Evolutionary conservation across 2,329 filamentous ascomycete genomes (phyloP).

Genomic region (Botryotinia narcissicola): DNA sequence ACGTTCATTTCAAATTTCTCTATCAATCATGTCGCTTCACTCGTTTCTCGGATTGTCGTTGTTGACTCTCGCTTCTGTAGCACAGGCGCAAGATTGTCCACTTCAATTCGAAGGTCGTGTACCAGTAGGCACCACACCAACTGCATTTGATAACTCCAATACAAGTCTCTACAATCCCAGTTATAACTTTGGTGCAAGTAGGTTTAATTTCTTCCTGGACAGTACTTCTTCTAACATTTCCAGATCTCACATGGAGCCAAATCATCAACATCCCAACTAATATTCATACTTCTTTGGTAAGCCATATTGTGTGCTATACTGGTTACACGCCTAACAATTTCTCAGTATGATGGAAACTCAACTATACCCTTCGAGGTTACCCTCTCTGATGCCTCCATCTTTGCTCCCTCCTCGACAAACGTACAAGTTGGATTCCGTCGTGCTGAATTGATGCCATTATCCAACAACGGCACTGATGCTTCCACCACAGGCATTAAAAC

Average conservation of each 20-base stretch:
- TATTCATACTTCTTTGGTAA: slow-evolving; percentile 42
- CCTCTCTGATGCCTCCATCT: slow-evolving; percentile 54
- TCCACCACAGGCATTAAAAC: slow-evolving; percentile 56
- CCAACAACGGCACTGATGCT: slow-evolving; percentile 49
- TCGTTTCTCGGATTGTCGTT: slow-evolving; percentile 18
- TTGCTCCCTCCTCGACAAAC: slow-evolving; percentile 48
- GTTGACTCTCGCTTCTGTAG: slow-evolving; percentile 24
- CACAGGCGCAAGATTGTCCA: slow-evolving; percentile 39
- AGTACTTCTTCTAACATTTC: background rate
- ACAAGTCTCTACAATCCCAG: slow-evolving; percentile 49
- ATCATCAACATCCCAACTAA: slow-evolving; percentile 48
- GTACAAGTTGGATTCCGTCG: slow-evolving; percentile 59
- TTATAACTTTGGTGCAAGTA: slow-evolving; percentile 51
- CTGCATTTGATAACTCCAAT: slow-evolving; percentile 43
- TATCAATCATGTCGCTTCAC: slow-evolving; percentile 20
- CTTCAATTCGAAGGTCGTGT: slow-evolving; percentile 50
- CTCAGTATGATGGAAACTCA: slow-evolving; percentile 26
- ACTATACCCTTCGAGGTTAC: slow-evolving; percentile 25
- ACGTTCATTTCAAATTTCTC: slow-evolving; percentile 7
- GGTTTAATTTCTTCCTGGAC: background rate
- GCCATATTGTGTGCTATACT: slow-evolving; percentile 20
- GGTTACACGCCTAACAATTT: background rate
- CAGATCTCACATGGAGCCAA: slow-evolving; percentile 50
- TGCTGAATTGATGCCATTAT: slow-evolving; percentile 51
- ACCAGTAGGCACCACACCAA: slow-evolving; percentile 40